Percentiles rank a stretch among this genome's conserved stretches.
These are phyloP conservation scores for Zygotorulaspora sp. DNA, from an alignment of 805 yeast genomes.

Conservation along the genomic window DNA sequence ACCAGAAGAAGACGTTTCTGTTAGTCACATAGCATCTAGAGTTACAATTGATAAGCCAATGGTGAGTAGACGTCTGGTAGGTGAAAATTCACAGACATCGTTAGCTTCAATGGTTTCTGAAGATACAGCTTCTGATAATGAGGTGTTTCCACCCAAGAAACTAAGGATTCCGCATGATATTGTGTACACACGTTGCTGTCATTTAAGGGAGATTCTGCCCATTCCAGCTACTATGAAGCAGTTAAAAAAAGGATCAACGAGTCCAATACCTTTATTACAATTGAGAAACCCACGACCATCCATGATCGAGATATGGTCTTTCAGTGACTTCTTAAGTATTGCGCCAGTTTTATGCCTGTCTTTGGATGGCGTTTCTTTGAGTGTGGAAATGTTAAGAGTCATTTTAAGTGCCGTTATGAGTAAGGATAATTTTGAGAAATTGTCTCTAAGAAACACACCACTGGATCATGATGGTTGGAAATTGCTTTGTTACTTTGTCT, in stretches of 20 bases:
- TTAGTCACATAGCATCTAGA: slow-evolving; percentile 33
- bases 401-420: slow-evolving; percentile 61
- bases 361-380: slow-evolving; percentile 72
- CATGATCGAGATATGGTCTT: slow-evolving; percentile 77
- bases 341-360: slow-evolving; percentile 77
- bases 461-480: slow-evolving; percentile 77
- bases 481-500: slow-evolving; percentile 68
- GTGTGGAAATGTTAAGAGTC: slow-evolving; percentile 70
- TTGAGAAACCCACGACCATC: slow-evolving; percentile 85
- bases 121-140: slow-evolving; percentile 21
- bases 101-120: slow-evolving; percentile 20
- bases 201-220: slow-evolving; percentile 83
- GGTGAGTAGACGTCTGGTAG: slow-evolving; percentile 36
- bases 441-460: slow-evolving; percentile 76
- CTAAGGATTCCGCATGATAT: slow-evolving; percentile 51
- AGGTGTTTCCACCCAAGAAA: slow-evolving; percentile 31
- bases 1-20: slow-evolving; percentile 38
- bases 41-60: slow-evolving; percentile 43
- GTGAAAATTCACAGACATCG: slow-evolving; percentile 23
- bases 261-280: slow-evolving; percentile 76
- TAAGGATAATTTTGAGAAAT: slow-evolving; percentile 60
- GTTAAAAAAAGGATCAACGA: slow-evolving; percentile 64
- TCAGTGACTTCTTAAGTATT: slow-evolving; percentile 79
- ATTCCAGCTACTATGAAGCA: slow-evolving; percentile 86
- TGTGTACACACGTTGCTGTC: slow-evolving; percentile 88